phyloP scores from a whole-genome alignment of 345 rosid species.

The Euphorbia pulcherrima region DNA sequence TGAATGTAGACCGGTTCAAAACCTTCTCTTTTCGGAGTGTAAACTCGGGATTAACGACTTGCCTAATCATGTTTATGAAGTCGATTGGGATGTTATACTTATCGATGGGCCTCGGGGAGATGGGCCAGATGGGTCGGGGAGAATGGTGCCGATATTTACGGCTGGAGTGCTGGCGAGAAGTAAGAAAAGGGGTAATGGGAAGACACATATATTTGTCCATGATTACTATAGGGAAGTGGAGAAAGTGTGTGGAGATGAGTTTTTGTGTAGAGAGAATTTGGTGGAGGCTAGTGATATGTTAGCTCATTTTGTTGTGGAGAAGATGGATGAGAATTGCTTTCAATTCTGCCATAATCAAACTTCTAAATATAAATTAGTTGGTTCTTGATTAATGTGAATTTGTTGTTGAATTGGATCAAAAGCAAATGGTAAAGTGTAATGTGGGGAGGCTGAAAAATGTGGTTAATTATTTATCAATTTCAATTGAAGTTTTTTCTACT shows the following conservation, averaged over 20 bases:
- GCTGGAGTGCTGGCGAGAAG: conserved; percentile 89
- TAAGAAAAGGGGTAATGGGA: conserved; percentile 62
- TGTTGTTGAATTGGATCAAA: neutral
- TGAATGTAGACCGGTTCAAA: conserved; percentile 91
- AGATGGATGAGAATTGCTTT: conserved; percentile 55
- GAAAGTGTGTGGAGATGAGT: conserved; percentile 74
- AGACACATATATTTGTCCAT: conserved; percentile 81
- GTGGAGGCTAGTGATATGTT: conserved; percentile 61
- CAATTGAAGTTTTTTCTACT: neutral
- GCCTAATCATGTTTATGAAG: conserved; percentile 89
- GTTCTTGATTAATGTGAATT: neutral
- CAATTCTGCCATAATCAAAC: conserved; percentile 46
- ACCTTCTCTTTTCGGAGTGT: conserved; percentile 82
- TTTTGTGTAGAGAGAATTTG: conserved; percentile 73
- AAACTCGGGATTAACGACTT: conserved; percentile 77
- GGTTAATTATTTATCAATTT: conserved; percentile 22
- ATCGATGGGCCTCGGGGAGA: conserved; percentile 96
- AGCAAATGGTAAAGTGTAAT: conserved; percentile 6
- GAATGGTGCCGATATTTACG: conserved; percentile 89
- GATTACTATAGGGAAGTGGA: conserved; percentile 81
- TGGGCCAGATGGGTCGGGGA: conserved; percentile 61
- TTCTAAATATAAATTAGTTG: conserved; percentile 15
- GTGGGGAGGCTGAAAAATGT: neutral
- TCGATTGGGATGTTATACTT: conserved; percentile 91
- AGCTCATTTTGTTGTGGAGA: conserved; percentile 86